phyloP scores from a whole-genome alignment of 1,284 basidiomycete species.

The Prillingera fragicola region DNA sequence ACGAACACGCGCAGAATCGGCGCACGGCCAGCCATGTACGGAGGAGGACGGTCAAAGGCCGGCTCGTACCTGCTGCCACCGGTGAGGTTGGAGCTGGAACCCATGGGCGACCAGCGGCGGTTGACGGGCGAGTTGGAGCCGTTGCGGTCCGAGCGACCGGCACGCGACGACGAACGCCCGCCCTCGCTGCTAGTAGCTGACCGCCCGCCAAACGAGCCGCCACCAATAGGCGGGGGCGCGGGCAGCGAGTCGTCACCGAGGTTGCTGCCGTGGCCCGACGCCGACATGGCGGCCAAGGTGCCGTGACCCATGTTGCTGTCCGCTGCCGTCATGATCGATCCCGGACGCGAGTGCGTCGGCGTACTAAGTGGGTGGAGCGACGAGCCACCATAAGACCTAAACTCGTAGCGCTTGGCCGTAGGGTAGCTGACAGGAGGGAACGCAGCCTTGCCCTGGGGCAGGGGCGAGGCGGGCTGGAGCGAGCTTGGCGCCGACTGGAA shows the following conservation, averaged over 20 bases:
- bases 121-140: slow-evolving; percentile 20
- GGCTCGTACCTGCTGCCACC: slow-evolving; percentile 27
- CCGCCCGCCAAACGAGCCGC: slow-evolving; percentile 7
- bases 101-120: slow-evolving; percentile 17
- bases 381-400: slow-evolving; percentile 35
- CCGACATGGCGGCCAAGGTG: too few species aligned
- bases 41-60: slow-evolving; percentile 44
- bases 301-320: slow-evolving; percentile 27
- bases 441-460: slow-evolving; percentile 33
- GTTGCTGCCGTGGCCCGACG: background rate
- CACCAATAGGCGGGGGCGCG: slow-evolving; percentile 26
- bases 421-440: slow-evolving; percentile 45
- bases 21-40: slow-evolving; percentile 40
- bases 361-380: background rate
- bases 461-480: slow-evolving; percentile 19
- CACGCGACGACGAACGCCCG: slow-evolving; percentile 22
- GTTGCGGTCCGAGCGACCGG: slow-evolving; percentile 23
- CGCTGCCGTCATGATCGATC: slow-evolving; percentile 42
- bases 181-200: slow-evolving; percentile 21
- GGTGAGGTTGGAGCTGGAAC: background rate
- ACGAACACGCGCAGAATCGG: slow-evolving; percentile 47
- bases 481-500: too few species aligned
- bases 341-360: slow-evolving; percentile 28
- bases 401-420: slow-evolving; percentile 45
- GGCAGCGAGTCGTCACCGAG: slow-evolving; percentile 17